A percentile compares a stretch with the other conserved stretches of the same genome.
Evolutionary conservation across 805 yeast genomes (phyloP).

Genomic region (Maudiozyma turicensis): DNA sequence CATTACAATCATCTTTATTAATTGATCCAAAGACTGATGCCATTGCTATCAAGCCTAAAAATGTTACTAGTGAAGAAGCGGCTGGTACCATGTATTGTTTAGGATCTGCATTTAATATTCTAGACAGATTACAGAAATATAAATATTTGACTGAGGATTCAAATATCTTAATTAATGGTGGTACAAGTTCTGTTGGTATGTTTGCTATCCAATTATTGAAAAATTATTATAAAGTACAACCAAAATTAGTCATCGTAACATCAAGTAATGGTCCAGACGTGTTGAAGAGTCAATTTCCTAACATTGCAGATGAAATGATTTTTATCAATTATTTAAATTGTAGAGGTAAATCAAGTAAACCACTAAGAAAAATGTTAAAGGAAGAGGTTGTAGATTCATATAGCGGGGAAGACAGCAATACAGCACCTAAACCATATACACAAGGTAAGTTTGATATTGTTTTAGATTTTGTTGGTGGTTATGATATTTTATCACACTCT

Average conservation of each 20-base stretch:
- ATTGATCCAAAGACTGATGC: constrained; percentile 45
- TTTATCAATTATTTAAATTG: constrained; percentile 26
- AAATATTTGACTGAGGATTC: constrained; percentile 31
- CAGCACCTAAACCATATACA: constrained; percentile 19
- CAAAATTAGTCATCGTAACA: constrained; percentile 47
- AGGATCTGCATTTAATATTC: constrained; percentile 49
- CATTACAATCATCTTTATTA: constrained; percentile 47
- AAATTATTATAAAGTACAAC: constrained; percentile 35
- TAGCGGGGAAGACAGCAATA: constrained; percentile 17
- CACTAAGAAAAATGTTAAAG: constrained; percentile 24
- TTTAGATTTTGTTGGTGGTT: constrained; percentile 64
- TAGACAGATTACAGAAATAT: constrained; percentile 25
- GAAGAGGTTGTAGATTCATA: constrained; percentile 24
- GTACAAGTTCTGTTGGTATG: constrained; percentile 63
- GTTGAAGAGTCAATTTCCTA: constrained; percentile 34
- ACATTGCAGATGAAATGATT: constrained; percentile 33
- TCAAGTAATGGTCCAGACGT: constrained; percentile 43
- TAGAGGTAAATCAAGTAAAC: constrained; percentile 28
- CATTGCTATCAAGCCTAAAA: constrained; percentile 38
- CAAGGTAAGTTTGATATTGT: constrained; percentile 51
- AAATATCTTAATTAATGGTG: constrained; percentile 62
- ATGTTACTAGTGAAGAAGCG: constrained; percentile 43
- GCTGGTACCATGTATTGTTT: constrained; percentile 55
- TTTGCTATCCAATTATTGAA: constrained; percentile 52
- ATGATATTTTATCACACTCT: constrained; percentile 39